phyloP scores from a whole-genome alignment of 176 grass and related monocot genomes.

The Puya raimondii region DNA sequence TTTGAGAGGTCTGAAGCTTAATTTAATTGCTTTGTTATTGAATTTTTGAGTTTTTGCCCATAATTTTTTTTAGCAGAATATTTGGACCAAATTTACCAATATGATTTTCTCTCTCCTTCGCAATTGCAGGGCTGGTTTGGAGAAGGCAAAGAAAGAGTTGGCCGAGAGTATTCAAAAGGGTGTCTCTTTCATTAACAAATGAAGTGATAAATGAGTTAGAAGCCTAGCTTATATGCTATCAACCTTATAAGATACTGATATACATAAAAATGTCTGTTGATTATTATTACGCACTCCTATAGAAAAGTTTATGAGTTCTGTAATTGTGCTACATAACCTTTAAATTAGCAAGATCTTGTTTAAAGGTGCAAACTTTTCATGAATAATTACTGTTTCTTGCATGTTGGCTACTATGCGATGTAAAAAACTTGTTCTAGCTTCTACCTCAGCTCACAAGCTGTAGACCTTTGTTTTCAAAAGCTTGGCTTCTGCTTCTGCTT shows the following conservation, averaged over 20 bases:
- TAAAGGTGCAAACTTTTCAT: neutral
- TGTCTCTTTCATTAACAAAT: constrained; percentile 62
- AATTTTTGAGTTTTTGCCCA: neutral
- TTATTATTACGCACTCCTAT: neutral
- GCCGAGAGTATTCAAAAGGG: constrained; percentile 71
- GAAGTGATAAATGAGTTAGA: neutral
- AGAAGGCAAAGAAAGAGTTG: constrained; percentile 80
- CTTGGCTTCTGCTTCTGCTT: no score
- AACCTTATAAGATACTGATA: neutral
- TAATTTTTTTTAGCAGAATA: neutral
- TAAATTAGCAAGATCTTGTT: neutral
- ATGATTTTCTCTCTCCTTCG: neutral
- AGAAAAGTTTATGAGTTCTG: neutral
- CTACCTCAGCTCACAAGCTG: neutral
- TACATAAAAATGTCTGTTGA: no score
- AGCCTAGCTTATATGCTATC: neutral
- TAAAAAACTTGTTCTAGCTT: no score
- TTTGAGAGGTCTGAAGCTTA: constrained; percentile 50
- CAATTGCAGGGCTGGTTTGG: constrained; percentile 46
- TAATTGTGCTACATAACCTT: neutral
- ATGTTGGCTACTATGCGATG: neutral
- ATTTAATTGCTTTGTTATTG: neutral
- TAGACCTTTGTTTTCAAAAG: neutral
- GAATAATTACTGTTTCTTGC: neutral
- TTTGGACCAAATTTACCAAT: neutral